Evolutionary conservation across 73 alveolate genomes (phyloP), one percentile per base, ranked within the genome.

Genomic region (Paramecium biaurelia): DNA sequence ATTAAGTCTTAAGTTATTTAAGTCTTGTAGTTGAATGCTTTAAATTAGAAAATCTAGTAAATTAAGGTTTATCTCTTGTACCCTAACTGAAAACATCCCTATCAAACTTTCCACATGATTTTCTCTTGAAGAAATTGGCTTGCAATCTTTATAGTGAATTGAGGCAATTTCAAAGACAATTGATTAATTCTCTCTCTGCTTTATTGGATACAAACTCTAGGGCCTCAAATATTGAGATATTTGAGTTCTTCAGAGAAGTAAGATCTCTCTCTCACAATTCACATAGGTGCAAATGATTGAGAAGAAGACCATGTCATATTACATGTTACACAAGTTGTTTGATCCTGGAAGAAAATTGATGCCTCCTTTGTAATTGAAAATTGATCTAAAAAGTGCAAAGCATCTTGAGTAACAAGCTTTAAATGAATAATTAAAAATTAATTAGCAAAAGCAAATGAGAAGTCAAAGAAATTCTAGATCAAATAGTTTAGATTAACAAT

Each of bases 231-330:
- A 79, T 79, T 23, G 90, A 79, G 43, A 79, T 79, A 42, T 79
- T 43, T 79, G 90, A 79, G 56, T 79, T 79, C 28, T 79, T 79
- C 74, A 79, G 90, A 79, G 90, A 79, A 43, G 90, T 79, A 79
- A 53, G 68, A 53, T 53, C 68, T 53, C 68, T 53, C 32, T 79
- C 30, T 43, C 47, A 63, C 30, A 26, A n/a, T 43, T 12, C 56
- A 41, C 12, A 14, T 63, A 79, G 90, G 90, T 79, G 32, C 15
- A 79, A 79, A 24, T 41, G 32, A 79, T 79, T 6, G 90, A 79
- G 72, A 79, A 79, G 56, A 79, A 79, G 56, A 79, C 90, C 28
- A 79, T 79, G 90, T 34, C 47, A 21, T 79, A 14, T 45, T 79
- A 79, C 23, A 26, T 79, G 45, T 23, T 79, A 63, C 90, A 79